phyloP scores from a whole-genome alignment of 73 alveolate genomes.

The Tetrahymena elliotti region DNA sequence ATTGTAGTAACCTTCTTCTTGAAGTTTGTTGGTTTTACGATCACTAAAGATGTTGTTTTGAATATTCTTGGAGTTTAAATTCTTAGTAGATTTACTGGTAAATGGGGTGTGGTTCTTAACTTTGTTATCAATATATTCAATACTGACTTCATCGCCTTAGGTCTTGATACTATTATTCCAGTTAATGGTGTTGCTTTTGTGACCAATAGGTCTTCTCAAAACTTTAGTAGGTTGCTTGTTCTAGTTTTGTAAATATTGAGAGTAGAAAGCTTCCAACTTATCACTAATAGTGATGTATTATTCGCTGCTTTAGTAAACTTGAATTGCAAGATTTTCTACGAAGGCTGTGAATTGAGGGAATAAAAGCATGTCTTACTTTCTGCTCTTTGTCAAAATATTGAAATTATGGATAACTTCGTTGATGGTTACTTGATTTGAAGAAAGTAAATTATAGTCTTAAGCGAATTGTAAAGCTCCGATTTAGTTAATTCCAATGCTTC shows the following conservation, averaged over 20 bases:
- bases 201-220: not conserved
- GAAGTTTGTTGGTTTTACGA: not conserved
- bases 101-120: not conserved
- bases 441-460: not conserved
- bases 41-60: no score
- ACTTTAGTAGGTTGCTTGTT: not conserved
- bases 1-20: not conserved
- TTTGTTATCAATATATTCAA: not conserved
- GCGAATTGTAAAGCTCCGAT: not conserved
- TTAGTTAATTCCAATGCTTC: not conserved
- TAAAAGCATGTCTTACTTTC: not conserved
- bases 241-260: not conserved
- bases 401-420: not conserved
- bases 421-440: not conserved
- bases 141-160: not conserved
- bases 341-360: not conserved
- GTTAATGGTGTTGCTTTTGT: not conserved
- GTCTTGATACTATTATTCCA: not conserved
- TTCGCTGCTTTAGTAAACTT: not conserved
- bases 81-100: not conserved
- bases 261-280: not conserved
- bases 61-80: not conserved
- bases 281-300: not conserved
- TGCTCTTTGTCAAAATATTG: not conserved
- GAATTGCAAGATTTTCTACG: not conserved